These are phyloP conservation scores for Brassica incana DNA, from an alignment of 345 rosid genomes.

Conservation along the genomic window DNA sequence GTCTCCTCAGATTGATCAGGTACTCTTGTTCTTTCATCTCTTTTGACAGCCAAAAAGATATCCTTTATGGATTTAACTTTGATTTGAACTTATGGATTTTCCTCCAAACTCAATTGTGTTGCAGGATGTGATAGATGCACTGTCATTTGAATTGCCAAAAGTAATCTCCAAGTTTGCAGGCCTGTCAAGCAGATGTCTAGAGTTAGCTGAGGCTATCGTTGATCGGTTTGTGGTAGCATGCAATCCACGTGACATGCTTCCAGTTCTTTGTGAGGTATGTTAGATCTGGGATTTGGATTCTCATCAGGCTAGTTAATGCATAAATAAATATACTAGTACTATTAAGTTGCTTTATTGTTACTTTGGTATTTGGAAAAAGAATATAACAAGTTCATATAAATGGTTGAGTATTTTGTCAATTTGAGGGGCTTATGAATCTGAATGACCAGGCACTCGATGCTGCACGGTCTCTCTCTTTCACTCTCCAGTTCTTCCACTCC, in stretches of 20 bases:
- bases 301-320: slow-evolving; percentile 4
- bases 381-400: neutral
- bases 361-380: neutral
- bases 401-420: neutral
- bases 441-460: slow-evolving; percentile 69
- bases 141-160: slow-evolving; percentile 77
- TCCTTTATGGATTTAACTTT: neutral
- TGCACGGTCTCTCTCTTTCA: slow-evolving; percentile 40
- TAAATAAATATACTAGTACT: slow-evolving; percentile 2
- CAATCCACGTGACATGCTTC: slow-evolving; percentile 83
- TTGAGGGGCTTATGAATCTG: slow-evolving; percentile 9
- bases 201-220: slow-evolving; percentile 50
- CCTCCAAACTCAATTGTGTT: slow-evolving; percentile 12
- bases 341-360: slow-evolving; percentile 1
- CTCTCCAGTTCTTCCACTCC: slow-evolving; percentile 54
- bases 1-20: slow-evolving; percentile 63
- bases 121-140: slow-evolving; percentile 63
- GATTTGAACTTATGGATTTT: neutral
- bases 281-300: neutral
- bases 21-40: slow-evolving; percentile 6
- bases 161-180: slow-evolving; percentile 60
- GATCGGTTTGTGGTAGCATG: slow-evolving; percentile 52
- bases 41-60: neutral
- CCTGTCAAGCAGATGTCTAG: slow-evolving; percentile 52
- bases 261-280: slow-evolving; percentile 80